Evolutionary conservation across 1,284 basidiomycete species (phyloP), one percentile per base, ranked within the genome.

Genomic region (Malassezia cuniculi): DNA sequence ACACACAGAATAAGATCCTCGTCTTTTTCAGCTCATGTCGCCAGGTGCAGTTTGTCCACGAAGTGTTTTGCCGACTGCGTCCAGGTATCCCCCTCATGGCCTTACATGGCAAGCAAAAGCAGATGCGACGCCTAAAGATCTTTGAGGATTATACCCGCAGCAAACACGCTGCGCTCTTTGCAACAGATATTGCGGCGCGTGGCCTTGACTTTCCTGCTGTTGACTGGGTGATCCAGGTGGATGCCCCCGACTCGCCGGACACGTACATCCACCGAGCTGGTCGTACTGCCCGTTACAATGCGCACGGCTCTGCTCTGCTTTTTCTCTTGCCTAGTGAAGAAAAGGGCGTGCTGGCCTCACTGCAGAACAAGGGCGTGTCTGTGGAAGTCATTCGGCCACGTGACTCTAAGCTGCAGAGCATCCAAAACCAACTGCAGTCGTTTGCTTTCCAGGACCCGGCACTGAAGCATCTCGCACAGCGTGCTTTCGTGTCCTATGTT

Each of bases 221-320:
- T 18, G 85, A 94, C 68, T 97, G 93, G 90, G 90, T 99, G 9
- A 69, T 97, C 24, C 93, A 99, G 68, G 73, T 89, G n/a, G 90
- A 99, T 68, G 85, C 83, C 17, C 90, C 90, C 0, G 90, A 97
- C 69, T 89, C 95, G 61, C 84, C 81, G n/a, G 89, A 93, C 47
- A 94, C 86, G 9, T 97, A 99, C 68, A 86, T 97, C 32, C 90
- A 99, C 68, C 79, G 90, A 17, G 90, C 97, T 1, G 90, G 90
- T 1, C 75, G 90, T 36, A 99, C 90, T 7, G 93, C 90, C 25
- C 74, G 90, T 32, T 95, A 95, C 66, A 80, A 89, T 59, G 81
- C 80, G 48, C 80, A 81, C 27, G 93, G 93, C 1, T 86, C 87
- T 65, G 81, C 78, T 0, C 69, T 97, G 36, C 69, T 93, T 47